Base-by-base conservation (phyloP, 176 grass and related monocot genomes). In the Typha latifolia region DNA sequence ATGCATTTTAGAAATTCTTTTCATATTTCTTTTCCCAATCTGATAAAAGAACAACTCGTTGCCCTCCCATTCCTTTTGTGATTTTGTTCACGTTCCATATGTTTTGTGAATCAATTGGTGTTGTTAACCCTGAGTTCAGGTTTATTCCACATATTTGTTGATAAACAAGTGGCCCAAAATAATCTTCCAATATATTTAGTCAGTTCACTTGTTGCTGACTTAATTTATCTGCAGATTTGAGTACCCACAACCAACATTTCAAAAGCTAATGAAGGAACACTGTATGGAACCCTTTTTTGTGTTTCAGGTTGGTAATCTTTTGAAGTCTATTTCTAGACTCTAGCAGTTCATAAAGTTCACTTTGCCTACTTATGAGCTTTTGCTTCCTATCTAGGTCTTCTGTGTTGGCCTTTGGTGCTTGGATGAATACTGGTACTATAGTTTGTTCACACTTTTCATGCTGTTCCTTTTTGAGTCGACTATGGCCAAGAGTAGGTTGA, bases 361-460 rank as follows among this genome's bases (percentile, higher is more conserved):
- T 71, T 43, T 47, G 68, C 49, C 51, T 59, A 77, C 14, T 71
- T 80, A 26, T 78, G 23, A 62, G 63, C 22, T 72, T 47, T 73
- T 43, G 37, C 52, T 78, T 68, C n/a, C 55, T 70, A 15, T 87
- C 62, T 74, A 99, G 94, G 94, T 99, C 74, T 99, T 99, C 53
- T 99, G 94, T 73, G 86, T 99, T 74, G 89, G 86, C 18, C 86
- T 99, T 47, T 99, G 94, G 94, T 93, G 89, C 66, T 85, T 99
- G 70, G 94, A 99, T 71, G 89, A 87, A 68, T 99, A 90, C 76
- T 99, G 94, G 94, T 99, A 99, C 78, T 99, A 99, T 67, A 99
- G 94, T 79, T 83, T 99, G 77, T 99, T 99, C 76, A 99, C 94
- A 34, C 89, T 99, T 76, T 90, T 90, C 80, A 99, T 99, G 94